phyloP scores from a whole-genome alignment of 371 early-diverging fungal species.

The Coemansia sp. region DNA sequence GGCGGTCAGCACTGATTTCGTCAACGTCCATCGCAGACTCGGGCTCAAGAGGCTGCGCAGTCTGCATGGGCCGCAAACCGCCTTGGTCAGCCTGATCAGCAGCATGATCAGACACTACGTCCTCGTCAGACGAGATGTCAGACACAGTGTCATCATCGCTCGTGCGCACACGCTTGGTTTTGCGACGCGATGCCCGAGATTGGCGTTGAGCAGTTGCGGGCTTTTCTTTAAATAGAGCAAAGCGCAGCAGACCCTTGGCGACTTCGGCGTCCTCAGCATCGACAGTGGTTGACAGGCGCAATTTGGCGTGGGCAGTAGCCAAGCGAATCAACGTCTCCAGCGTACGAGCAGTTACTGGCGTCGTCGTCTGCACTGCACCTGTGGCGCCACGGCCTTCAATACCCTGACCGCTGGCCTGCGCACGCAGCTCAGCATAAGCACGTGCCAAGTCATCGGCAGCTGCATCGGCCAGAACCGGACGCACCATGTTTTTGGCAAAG shows the following conservation, averaged over 20 bases:
- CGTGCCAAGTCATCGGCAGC: slow-evolving; percentile 80
- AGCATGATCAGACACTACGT: not conserved
- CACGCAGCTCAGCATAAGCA: slow-evolving; percentile 76
- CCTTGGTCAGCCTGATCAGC: slow-evolving; percentile 2
- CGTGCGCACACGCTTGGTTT: slow-evolving; percentile 38
- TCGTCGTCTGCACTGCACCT: slow-evolving; percentile 50
- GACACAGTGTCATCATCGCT: slow-evolving; percentile 36
- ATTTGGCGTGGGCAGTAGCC: slow-evolving; percentile 98
- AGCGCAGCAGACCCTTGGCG: slow-evolving; percentile 81
- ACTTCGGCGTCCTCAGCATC: slow-evolving; percentile 84
- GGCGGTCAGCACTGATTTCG: slow-evolving; percentile 18
- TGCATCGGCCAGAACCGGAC: slow-evolving; percentile 66
- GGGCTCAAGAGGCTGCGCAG: slow-evolving; percentile 4
- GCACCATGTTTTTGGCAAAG: slow-evolving; percentile 75
- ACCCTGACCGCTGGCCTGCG: slow-evolving; percentile 50
- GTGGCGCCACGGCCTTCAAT: slow-evolving; percentile 53
- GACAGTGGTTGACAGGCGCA: slow-evolving; percentile 79
- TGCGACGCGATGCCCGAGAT: slow-evolving; percentile 12
- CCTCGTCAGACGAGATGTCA: slow-evolving; percentile 17
- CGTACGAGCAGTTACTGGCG: slow-evolving; percentile 97
- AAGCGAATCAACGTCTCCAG: slow-evolving; percentile 99
- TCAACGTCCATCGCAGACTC: slow-evolving; percentile 52
- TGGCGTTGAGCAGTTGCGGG: slow-evolving; percentile 8
- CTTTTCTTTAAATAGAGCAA: slow-evolving; percentile 88
- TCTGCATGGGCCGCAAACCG: slow-evolving; percentile 5